phyloP scores from a whole-genome alignment of 306 rosid genomes.

The Abrus precatorius region DNA sequence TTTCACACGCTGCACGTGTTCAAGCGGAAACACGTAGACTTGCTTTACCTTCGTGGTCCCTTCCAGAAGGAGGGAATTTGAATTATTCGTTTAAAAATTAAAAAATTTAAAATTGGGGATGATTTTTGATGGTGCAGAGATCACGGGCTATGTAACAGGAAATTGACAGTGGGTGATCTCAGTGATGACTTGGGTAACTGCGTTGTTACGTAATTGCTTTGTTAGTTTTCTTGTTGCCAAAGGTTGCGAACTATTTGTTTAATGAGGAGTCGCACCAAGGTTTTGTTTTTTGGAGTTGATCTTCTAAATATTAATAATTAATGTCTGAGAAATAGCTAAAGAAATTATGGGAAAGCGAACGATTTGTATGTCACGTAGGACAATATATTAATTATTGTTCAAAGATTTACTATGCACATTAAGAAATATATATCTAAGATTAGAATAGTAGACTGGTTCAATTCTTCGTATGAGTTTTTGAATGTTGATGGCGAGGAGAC shows the following conservation, averaged over 20 bases:
- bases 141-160: constrained; percentile 34
- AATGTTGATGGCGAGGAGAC: not conserved
- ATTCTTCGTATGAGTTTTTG: not conserved
- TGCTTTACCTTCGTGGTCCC: constrained; percentile 20
- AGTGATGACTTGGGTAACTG: constrained; percentile 31
- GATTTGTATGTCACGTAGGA: not conserved
- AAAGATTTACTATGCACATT: not conserved
- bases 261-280: not conserved
- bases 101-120: constrained; percentile 2
- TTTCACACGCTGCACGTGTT: constrained; percentile 48
- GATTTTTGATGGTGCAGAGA: not conserved
- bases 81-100: not conserved
- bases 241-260: constrained; percentile 1
- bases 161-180: constrained; percentile 31
- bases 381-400: not conserved
- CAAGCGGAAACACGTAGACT: constrained; percentile 25
- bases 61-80: constrained; percentile 26
- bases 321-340: not conserved
- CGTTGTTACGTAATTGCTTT: constrained; percentile 3
- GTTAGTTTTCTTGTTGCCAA: not conserved
- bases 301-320: too few relatives aligned
- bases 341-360: not conserved
- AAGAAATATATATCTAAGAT: not conserved
- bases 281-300: not conserved
- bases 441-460: constrained; percentile 27